Base-by-base conservation (phyloP, 306 rosid genomes). In the Gynostemma pentaphyllum region DNA sequence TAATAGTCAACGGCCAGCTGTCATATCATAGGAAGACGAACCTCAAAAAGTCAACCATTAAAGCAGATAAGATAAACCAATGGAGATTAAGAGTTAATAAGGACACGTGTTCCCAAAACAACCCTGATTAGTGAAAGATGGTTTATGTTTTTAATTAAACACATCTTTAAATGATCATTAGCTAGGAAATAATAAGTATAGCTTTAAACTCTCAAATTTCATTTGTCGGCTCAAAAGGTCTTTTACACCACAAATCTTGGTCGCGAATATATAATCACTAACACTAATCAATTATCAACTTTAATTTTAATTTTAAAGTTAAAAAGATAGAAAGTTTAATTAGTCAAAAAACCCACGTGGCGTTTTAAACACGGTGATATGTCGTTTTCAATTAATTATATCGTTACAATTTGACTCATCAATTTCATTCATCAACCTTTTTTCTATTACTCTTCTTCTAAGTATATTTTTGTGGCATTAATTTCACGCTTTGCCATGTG, bases 61-160 rank as follows among this genome's bases (percentile, higher is more conserved):
- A 30, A 32, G 59, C 13, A 27, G 60, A 53, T 53, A 28, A 27
- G 39, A 53, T 53, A 3, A 27, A 53, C n/a, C n/a, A n/a, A n/a
- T n/a, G 9, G 37, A 26, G 60, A 53, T 55, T 55, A 55, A 55
- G 44, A 32, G 26, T 55, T 15, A 55, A 32, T 55, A 30, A 56
- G 28, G 67, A 80, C 83, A 86, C 81, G 80, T 81, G 87, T 77
- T 53, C 1, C 22, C 26, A 62, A 73, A 30, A 36, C 10, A n/a
- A 66, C 79, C 81, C 34, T 69, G 27, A 65, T 70, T 73, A 76
- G 83, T 81, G 83, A 82, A 81, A 80, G 78, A 75, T 61, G 69
- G 23, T 9, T 56, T 50, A 23, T 56, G 28, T 6, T 32, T 34
- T 56, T 8, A 56, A 56, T 55, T 55, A n/a, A 55, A 30, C 63